Conservation (phyloP, 495 filamentous ascomycete species). For the Thozetella sp. region DNA sequence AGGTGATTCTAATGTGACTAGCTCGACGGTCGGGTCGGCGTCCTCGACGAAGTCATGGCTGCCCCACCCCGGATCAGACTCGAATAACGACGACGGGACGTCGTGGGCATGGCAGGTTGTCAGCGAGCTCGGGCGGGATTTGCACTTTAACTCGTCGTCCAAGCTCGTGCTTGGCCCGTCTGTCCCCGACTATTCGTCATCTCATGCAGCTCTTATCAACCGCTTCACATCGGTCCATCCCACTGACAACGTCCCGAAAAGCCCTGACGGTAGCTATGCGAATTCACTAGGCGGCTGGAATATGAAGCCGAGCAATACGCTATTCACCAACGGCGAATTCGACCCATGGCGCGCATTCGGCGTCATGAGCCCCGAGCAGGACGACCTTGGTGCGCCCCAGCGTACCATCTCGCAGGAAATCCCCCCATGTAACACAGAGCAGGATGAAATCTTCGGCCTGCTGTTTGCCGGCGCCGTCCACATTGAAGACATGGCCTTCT, state of each 20-base stretch:
- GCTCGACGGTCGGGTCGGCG: no score
- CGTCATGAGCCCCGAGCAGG: not conserved
- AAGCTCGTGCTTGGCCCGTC: not conserved
- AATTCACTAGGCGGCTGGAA: conserved; percentile 7
- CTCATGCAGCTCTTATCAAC: not conserved
- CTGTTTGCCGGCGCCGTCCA: not conserved
- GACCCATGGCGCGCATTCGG: conserved; percentile 9
- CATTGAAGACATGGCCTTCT: no score
- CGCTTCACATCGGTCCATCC: conserved; percentile 1
- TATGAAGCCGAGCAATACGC: conserved; percentile 9
- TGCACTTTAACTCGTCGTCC: not conserved
- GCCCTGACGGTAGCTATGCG: not conserved
- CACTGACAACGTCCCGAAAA: not conserved
- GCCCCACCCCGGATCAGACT: not conserved
- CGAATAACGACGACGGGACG: not conserved
- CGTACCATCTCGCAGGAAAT: not conserved
- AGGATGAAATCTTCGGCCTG: not conserved
- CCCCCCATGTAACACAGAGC: not conserved
- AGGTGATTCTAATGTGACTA: no score
- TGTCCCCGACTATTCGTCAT: not conserved
- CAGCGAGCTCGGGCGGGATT: not conserved
- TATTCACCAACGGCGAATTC: conserved; percentile 12
- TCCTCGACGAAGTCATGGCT: not conserved
- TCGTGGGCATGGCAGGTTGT: not conserved
- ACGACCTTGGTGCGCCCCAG: not conserved